Percentiles rank a stretch among this genome's conserved stretches.
These are phyloP conservation scores for Candida glucosophila DNA, from an alignment of 1,139 yeast genomes.

Conservation along the genomic window DNA sequence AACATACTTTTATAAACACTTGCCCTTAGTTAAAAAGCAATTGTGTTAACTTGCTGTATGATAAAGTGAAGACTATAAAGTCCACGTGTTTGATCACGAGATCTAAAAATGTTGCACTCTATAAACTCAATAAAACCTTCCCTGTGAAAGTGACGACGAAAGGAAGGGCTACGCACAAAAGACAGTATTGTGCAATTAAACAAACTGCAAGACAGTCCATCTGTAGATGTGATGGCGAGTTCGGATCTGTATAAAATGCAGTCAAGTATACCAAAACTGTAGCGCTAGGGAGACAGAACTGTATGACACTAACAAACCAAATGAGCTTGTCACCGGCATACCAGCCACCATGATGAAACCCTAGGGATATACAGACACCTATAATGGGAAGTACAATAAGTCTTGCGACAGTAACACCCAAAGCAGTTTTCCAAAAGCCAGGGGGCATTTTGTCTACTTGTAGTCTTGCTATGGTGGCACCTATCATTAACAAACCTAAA, in stretches of 20 bases:
- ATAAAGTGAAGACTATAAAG: not conserved
- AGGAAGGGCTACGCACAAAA: constrained; percentile 56
- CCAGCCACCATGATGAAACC: constrained; percentile 37
- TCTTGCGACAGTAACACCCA: constrained; percentile 25
- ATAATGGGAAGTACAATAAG: constrained; percentile 33
- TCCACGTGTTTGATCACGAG: constrained; percentile 1
- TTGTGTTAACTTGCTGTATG: not conserved
- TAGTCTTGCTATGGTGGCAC: constrained; percentile 79
- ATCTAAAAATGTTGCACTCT: constrained; percentile 1
- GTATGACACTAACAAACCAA: constrained; percentile 63
- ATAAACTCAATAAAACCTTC: constrained; percentile 30
- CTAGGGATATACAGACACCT: constrained; percentile 40
- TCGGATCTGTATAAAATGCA: constrained; percentile 69
- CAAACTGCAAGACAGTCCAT: constrained; percentile 78
- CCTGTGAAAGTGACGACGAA: constrained; percentile 53
- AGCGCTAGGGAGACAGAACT: constrained; percentile 79
- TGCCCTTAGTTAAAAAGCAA: not conserved
- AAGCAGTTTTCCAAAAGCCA: constrained; percentile 61
- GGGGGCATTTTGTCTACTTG: constrained; percentile 49
- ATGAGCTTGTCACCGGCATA: constrained; percentile 40
- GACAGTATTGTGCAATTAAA: constrained; percentile 59
- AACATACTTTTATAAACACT: constrained; percentile 45
- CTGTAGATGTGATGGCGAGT: constrained; percentile 53
- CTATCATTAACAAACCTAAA: constrained; percentile 68
- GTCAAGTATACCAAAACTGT: constrained; percentile 79